Percentiles rank a stretch among this genome's conserved stretches.
Evolutionary conservation across 495 filamentous ascomycete species (phyloP).

Genomic region (Cladorrhinum samala): DNA sequence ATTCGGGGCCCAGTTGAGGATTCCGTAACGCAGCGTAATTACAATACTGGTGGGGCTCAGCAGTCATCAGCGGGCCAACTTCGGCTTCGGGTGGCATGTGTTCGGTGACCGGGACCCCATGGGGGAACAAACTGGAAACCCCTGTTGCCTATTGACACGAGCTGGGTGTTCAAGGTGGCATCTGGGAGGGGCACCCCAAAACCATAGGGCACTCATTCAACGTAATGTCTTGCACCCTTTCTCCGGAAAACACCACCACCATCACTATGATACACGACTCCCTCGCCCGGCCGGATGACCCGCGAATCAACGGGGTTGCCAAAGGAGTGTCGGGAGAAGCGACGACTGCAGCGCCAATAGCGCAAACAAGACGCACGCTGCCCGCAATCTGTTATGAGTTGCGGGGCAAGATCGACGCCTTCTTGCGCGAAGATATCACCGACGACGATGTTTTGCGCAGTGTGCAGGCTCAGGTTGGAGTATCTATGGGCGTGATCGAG

Average conservation of each 20-base stretch:
- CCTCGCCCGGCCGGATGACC: not conserved
- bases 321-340: not conserved
- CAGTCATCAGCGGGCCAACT: not conserved
- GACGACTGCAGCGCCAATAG: too few relatives aligned
- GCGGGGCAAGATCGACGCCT: slow-evolving; percentile 57
- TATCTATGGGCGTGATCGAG: slow-evolving; percentile 63
- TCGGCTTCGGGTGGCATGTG: not conserved
- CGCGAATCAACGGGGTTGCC: not conserved
- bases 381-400: slow-evolving; percentile 38
- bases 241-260: not conserved
- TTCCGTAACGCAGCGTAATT: slow-evolving; percentile 2
- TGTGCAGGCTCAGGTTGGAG: slow-evolving; percentile 66
- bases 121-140: not conserved
- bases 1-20: slow-evolving; percentile 1
- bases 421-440: slow-evolving; percentile 52
- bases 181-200: not conserved
- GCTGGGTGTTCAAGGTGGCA: not conserved
- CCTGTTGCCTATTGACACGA: not conserved
- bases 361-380: slow-evolving; percentile 10
- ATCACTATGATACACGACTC: slow-evolving; percentile 3
- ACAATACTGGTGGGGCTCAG: not conserved
- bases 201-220: not conserved
- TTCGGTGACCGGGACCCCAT: not conserved
- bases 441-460: slow-evolving; percentile 51
- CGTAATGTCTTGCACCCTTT: not conserved